Base-by-base conservation (phyloP, 169 alveolate genomes). In the Amoebophrya sp. region DNA sequence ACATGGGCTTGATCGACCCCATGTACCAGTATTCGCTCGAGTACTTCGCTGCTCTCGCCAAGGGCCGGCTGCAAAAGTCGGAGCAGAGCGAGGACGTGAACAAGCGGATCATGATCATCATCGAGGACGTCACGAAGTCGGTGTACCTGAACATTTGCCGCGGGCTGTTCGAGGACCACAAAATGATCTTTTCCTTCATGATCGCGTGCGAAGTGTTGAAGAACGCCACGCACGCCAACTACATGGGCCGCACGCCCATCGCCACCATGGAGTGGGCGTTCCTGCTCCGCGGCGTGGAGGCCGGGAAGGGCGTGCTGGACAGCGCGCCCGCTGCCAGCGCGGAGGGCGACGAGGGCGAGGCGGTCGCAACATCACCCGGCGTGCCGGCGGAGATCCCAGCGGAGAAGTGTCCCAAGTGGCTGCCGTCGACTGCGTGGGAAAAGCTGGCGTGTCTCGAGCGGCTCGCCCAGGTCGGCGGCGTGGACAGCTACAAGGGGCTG, bases 1-100 rank as follows among this genome's bases (percentile, higher is more conserved):
- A 97, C 94, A 92, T 97, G 40, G 95, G 97, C 39, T 91, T 94
- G 77, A 94, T 97, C 90, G 98, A 97, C 94, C 98, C 98, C 39
- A 97, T 97, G 99, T 97, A 97, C 94, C 97, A 97, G 94, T 97
- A 96, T 93, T 96, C 98, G 47, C 95, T 97, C 12, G 96, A 97
- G 95, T 97, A 98, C 98, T 97, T 96, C 93, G 95, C 97, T 38
- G 95, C 96, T 77, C 92, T 97, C 91, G 96, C 96, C 91, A 93
- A 94, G 35, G 54, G 54, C 89, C 95, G 99, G 93, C 96, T 97
- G 90, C 98, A 96, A 83, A 95, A 95, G 55, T 96, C 99, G 0
- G 95, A 96, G 89, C 96, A 95, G 92, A 91, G 96, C 1, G 96
- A 96, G 12, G 96, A 95, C 77, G 93, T 33, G n/a, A 93, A 94